phyloP scores from a whole-genome alignment of 345 rosid species.

The Hibiscus syriacus region DNA sequence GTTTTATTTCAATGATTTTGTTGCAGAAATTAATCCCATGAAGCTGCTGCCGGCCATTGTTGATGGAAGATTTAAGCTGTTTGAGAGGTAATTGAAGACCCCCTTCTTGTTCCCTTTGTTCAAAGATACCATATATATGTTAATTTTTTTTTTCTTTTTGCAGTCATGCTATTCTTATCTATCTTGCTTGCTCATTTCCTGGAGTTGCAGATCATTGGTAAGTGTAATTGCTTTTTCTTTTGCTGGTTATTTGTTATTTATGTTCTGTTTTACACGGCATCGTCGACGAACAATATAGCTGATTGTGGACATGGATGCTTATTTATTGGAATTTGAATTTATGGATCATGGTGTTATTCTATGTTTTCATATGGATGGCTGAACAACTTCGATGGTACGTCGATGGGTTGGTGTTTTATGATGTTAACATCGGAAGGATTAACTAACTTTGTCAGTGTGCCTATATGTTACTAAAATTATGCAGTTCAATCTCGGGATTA shows the following conservation, averaged over 20 bases:
- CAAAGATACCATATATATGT: neutral
- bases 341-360: no score
- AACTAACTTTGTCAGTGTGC: neutral
- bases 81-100: conserved; percentile 57
- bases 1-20: conserved; percentile 62
- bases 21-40: no score
- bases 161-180: conserved; percentile 82
- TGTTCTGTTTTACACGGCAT: neutral
- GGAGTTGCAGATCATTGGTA: conserved; percentile 85
- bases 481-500: neutral
- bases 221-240: conserved; percentile 11
- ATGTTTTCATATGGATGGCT: no score
- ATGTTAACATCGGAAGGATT: no score
- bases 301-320: neutral
- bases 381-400: no score
- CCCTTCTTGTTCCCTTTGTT: neutral
- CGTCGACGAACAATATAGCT: neutral
- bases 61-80: no score
- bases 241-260: neutral
- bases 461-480: neutral
- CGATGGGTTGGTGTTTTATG: no score
- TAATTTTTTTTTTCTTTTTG: neutral
- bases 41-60: no score
- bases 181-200: conserved; percentile 65
- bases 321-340: no score